Evolutionary conservation across 2,329 filamentous ascomycete species (phyloP).

Genomic region (Xylariaceae sp.): DNA sequence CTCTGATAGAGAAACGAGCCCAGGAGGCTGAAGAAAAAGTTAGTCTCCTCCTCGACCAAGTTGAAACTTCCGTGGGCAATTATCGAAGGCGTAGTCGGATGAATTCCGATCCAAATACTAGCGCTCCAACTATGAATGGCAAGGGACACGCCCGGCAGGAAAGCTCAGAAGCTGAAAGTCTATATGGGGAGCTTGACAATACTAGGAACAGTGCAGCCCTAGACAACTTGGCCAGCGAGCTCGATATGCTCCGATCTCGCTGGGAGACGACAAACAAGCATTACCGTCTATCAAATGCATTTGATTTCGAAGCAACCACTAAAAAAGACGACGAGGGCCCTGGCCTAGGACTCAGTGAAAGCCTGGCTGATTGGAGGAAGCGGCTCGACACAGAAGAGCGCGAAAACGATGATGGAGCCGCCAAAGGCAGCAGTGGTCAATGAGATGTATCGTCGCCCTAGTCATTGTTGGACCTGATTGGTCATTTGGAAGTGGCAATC

Average conservation of each 20-base stretch:
- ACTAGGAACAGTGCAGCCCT: conserved; percentile 71
- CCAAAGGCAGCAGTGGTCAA: conserved; percentile 30
- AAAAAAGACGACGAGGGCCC: conserved; percentile 55
- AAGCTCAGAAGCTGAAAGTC: conserved; percentile 66
- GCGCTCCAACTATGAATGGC: conserved; percentile 43
- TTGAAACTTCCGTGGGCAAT: conserved; percentile 91
- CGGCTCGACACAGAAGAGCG: conserved; percentile 69
- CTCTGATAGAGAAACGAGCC: conserved; percentile 80
- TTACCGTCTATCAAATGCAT: conserved; percentile 87
- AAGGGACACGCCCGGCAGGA: conserved; percentile 54
- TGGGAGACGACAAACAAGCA: conserved; percentile 98
- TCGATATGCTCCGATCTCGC: conserved; percentile 86
- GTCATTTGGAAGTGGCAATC: conserved; percentile 1
- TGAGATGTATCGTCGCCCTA: conserved; percentile 11
- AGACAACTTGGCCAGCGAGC: conserved; percentile 88
- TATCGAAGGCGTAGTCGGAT: conserved; percentile 81
- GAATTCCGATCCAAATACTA: conserved; percentile 56
- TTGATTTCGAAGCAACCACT: conserved; percentile 74
- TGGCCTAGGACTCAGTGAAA: conserved; percentile 68
- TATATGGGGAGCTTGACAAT: conserved; percentile 65
- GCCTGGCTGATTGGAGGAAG: conserved; percentile 80
- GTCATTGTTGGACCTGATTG: neutral
- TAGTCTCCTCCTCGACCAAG: conserved; percentile 89
- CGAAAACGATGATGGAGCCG: conserved; percentile 28
- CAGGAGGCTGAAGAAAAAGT: conserved; percentile 93